Evolutionary conservation across 345 rosid genomes (phyloP).

Genomic region (Nasturtium officinale): DNA sequence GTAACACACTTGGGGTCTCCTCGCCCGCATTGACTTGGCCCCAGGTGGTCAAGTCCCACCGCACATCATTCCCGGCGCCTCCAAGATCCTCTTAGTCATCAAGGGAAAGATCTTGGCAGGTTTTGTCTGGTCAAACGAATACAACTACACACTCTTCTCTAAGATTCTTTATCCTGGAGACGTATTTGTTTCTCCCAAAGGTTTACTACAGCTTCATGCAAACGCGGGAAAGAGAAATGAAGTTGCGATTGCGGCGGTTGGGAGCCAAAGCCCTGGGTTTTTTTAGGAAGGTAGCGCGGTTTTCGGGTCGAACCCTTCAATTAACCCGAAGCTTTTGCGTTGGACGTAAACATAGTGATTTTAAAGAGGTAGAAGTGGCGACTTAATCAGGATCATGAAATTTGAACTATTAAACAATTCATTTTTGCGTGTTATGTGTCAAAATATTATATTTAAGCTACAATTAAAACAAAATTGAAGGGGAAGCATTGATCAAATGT

Average conservation of each 20-base stretch:
- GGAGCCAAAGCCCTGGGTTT: slow-evolving; percentile 18
- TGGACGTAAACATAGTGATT: slow-evolving; percentile 29
- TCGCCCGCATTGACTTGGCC: slow-evolving; percentile 41
- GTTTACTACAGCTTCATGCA: slow-evolving; percentile 39
- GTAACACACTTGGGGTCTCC: slow-evolving; percentile 38
- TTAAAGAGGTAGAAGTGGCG: not conserved
- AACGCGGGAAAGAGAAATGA: slow-evolving; percentile 27
- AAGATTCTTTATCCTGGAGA: slow-evolving; percentile 41
- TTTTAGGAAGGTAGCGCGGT: slow-evolving; percentile 26
- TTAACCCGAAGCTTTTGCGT: slow-evolving; percentile 46
- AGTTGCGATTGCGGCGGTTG: not conserved
- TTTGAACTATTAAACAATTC: not conserved
- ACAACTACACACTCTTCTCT: slow-evolving; percentile 34
- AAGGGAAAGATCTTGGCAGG: slow-evolving; percentile 43
- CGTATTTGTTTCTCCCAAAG: slow-evolving; percentile 35
- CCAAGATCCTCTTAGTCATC: slow-evolving; percentile 24
- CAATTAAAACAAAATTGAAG: no score
- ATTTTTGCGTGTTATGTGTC: not conserved
- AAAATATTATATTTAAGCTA: no score
- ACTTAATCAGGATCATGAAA: not conserved
- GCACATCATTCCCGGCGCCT: slow-evolving; percentile 44
- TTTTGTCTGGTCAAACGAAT: slow-evolving; percentile 38
- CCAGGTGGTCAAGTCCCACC: slow-evolving; percentile 45
- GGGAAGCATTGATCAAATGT: no score
- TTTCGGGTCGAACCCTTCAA: slow-evolving; percentile 32